Evolutionary conservation across 2,329 filamentous ascomycete genomes (phyloP).

Genomic region (Phyllachora maydis): DNA sequence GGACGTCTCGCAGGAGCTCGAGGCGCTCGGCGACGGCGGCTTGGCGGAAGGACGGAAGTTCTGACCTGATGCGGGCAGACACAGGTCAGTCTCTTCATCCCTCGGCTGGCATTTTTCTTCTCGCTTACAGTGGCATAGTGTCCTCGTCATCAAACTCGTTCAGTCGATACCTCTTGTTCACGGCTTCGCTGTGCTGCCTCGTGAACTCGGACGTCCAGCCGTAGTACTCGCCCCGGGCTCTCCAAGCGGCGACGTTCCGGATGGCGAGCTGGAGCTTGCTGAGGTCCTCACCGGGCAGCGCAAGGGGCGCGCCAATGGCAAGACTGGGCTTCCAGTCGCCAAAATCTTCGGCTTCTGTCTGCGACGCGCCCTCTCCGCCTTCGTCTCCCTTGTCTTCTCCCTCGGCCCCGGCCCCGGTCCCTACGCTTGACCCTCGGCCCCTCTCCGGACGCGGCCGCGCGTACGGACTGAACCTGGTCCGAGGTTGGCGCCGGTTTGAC

Average conservation of each 20-base stretch:
- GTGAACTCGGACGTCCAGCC: slow-evolving; percentile 3
- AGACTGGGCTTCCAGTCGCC: slow-evolving; percentile 10
- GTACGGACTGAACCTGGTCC: no score
- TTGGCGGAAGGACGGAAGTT: slow-evolving; percentile 8
- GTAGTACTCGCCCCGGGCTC: slow-evolving; percentile 4
- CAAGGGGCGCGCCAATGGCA: slow-evolving; percentile 13
- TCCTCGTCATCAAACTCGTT: slow-evolving; percentile 11
- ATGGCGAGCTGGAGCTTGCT: slow-evolving; percentile 15
- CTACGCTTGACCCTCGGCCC: no score
- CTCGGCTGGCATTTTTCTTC: neutral
- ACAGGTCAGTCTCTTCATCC: neutral
- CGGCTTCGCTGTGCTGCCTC: slow-evolving; percentile 5
- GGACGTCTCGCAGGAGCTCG: slow-evolving; percentile 10
- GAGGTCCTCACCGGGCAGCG: slow-evolving; percentile 11
- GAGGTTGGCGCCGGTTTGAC: no score
- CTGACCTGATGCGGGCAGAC: slow-evolving; percentile 3
- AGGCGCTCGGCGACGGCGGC: slow-evolving; percentile 13
- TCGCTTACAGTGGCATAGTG: slow-evolving; percentile 5
- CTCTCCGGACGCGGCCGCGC: no score
- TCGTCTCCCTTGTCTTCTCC: no score
- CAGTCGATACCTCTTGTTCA: slow-evolving; percentile 7
- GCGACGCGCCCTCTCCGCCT: no score
- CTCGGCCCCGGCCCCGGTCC: no score
- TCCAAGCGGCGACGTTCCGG: slow-evolving; percentile 15
- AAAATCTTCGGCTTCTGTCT: slow-evolving; percentile 6